Base-by-base conservation (phyloP, 805 yeast genomes). In the Saccharomyces paradoxus region DNA sequence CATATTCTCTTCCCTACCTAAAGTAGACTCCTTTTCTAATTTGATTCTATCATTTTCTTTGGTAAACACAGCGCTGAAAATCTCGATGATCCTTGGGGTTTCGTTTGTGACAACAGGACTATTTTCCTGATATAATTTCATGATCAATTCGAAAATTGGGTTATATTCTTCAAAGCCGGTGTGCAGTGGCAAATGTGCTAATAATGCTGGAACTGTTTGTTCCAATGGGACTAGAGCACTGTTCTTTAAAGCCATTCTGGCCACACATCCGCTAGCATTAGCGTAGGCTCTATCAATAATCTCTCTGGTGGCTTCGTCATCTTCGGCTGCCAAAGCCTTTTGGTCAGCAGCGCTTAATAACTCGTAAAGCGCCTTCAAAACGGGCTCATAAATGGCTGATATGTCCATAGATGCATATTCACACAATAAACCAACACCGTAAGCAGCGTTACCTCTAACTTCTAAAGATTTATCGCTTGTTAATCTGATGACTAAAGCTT, bases 261-360 rank as follows among this genome's bases (percentile, higher is more conserved):
- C 91, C 55, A 91, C 96, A 80, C 98, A 94, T 48, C 99, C 99
- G 71, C 94, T 86, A 4, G 96, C 96, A 71, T 94, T 94, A 56
- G 98, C 97, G 62, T 81, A 82, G 5, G 95, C 83, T 75, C 96
- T 81, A 73, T 85, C 84, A 63, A 88, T 81, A 56, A 82, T 86
- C 60, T 89, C 96, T 65, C 80, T 80, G 32, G 88, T 78, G 70
- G 87, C 92, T 60, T 86, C 95, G 64, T 84, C 89, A 54, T 76
- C 81, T 53, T 73, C 80, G 49, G 68, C 70, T 50, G 68, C 62
- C 22, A 75, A 62, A 54, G 81, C 85, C 73, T 86, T 87, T 71
- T 81, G 83, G 70, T 87, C 89, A 57, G 89, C 90, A 70, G 86
- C 86, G 71, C 81, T 82, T 67, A 94, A 77, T 63, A 90, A 75